Conservation (phyloP, 1,284 basidiomycete genomes). For the Vanrija pseudolonga region DNA sequence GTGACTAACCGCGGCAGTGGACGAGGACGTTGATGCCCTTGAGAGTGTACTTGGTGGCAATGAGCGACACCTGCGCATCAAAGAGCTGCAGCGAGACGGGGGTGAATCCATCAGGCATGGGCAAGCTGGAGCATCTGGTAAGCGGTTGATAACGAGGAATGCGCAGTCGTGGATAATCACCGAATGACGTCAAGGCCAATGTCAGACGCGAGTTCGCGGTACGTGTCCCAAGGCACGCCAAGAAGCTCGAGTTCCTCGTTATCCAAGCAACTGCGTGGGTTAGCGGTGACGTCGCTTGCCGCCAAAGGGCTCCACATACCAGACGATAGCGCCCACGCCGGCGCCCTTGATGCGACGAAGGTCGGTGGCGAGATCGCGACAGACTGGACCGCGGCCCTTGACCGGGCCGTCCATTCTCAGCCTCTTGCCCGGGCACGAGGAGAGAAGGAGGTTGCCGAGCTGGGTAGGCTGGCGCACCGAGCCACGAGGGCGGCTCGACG, state of each 20-base stretch:
- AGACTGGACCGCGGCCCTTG: constrained; percentile 76
- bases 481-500: constrained; percentile 8
- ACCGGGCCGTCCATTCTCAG: constrained; percentile 78
- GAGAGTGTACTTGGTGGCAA: constrained; percentile 73
- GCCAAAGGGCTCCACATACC: constrained; percentile 54
- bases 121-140: constrained; percentile 57
- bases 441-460: constrained; percentile 85
- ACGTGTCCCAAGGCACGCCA: constrained; percentile 77
- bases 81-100: constrained; percentile 64
- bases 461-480: constrained; percentile 29
- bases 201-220: constrained; percentile 60
- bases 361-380: constrained; percentile 75
- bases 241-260: constrained; percentile 79
- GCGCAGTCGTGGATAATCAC: constrained; percentile 31
- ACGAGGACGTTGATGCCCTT: constrained; percentile 71
- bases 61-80: constrained; percentile 64
- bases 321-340: constrained; percentile 77
- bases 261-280: constrained; percentile 66
- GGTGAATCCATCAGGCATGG: constrained; percentile 85
- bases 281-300: background rate
- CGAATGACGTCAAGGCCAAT: constrained; percentile 73
- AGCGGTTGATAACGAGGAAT: constrained; percentile 2
- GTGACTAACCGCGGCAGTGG: constrained; percentile 73
- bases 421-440: constrained; percentile 95
- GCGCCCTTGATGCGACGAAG: constrained; percentile 69